These are phyloP conservation scores for Leptographium wingfieldii DNA, from an alignment of 2,329 filamentous ascomycete genomes.

Conservation along the genomic window DNA sequence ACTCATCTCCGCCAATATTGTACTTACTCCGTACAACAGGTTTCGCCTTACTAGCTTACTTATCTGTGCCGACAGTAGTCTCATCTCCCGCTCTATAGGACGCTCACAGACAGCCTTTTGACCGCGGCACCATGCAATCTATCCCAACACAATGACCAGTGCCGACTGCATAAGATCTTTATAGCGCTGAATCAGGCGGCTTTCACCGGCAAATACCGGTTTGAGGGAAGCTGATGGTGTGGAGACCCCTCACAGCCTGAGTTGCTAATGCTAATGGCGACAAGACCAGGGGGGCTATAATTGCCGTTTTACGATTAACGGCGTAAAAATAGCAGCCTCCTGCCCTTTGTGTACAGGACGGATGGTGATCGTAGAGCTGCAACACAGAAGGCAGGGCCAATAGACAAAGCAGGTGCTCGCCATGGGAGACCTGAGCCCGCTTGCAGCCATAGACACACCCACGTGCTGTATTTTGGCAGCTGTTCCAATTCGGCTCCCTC, in stretches of 20 bases:
- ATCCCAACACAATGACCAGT: too few relatives aligned
- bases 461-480: not conserved
- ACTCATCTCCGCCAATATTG: too few relatives aligned
- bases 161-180: too few relatives aligned
- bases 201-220: not conserved
- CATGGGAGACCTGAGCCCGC: not conserved
- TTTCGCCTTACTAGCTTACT: too few relatives aligned
- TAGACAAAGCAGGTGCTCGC: not conserved
- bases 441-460: not conserved
- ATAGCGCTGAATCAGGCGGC: not conserved
- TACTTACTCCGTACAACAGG: too few relatives aligned
- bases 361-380: slow-evolving; percentile 31
- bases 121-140: too few relatives aligned
- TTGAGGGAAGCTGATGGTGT: not conserved
- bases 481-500: not conserved
- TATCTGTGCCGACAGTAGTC: too few relatives aligned
- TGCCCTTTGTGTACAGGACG: slow-evolving; percentile 34
- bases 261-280: slow-evolving; percentile 22
- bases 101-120: too few relatives aligned
- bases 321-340: slow-evolving; percentile 42
- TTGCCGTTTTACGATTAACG: slow-evolving; percentile 43
- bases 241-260: not conserved
- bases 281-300: slow-evolving; percentile 28
- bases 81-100: too few relatives aligned
- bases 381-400: slow-evolving; percentile 7